phyloP scores from a whole-genome alignment of 2,329 filamentous ascomycete species.

The Neophaeococcomyces mojaviensis region DNA sequence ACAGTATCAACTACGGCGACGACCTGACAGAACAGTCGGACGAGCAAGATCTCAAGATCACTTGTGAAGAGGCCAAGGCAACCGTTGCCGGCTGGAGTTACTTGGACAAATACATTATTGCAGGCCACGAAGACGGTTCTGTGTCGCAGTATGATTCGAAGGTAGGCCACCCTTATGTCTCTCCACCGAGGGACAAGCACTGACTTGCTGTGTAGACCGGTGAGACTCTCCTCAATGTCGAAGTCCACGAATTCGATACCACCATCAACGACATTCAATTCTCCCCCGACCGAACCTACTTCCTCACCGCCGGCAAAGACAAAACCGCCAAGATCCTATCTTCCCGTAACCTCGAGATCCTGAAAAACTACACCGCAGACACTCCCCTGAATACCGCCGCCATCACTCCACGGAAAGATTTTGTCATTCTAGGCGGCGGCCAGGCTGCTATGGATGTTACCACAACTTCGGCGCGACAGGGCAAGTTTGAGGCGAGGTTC shows the following conservation, averaged over 20 bases:
- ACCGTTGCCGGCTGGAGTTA: constrained; percentile 97
- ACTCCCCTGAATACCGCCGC: constrained; percentile 93
- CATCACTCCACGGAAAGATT: constrained; percentile 94
- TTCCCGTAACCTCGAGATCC: constrained; percentile 74
- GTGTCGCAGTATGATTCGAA: constrained; percentile 88
- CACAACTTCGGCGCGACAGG: constrained; percentile 84
- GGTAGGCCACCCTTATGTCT: constrained; percentile 39
- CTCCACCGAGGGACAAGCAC: constrained; percentile 5
- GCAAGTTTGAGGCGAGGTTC: constrained; percentile 98
- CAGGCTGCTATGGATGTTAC: constrained; percentile 99
- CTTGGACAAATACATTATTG: constrained; percentile 90
- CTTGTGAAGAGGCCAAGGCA: constrained; percentile 92
- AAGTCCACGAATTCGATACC: constrained; percentile 76
- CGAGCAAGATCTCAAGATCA: constrained; percentile 77
- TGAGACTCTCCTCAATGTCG: constrained; percentile 71
- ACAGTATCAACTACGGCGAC: constrained; percentile 78
- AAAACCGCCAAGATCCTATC: constrained; percentile 92
- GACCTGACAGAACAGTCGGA: constrained; percentile 70
- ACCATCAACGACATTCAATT: constrained; percentile 92
- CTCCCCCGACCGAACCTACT: constrained; percentile 88
- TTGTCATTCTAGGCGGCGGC: constrained; percentile 93
- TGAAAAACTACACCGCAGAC: constrained; percentile 88
- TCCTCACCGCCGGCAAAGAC: constrained; percentile 97
- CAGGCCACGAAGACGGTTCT: constrained; percentile 92
- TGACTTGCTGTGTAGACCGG: constrained; percentile 51